Evolutionary conservation across 257 asterid species (phyloP).

Genomic region (Ilex aquifolium): DNA sequence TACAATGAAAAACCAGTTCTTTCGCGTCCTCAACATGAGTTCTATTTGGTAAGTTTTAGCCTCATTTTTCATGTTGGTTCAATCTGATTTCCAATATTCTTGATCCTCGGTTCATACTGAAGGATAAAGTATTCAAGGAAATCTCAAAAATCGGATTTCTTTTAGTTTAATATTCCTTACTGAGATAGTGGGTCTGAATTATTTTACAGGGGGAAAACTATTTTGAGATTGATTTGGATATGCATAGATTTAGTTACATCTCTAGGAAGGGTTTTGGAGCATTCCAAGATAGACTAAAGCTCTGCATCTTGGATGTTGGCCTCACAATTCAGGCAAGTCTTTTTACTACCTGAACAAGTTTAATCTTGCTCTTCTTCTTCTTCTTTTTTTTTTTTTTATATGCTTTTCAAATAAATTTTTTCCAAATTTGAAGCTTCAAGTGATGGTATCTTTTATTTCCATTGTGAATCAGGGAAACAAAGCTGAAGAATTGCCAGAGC

Average conservation of each 20-base stretch:
- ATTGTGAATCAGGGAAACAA: slow-evolving; percentile 64
- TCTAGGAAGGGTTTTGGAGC: slow-evolving; percentile 79
- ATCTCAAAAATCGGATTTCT: too few relatives aligned
- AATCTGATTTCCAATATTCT: too few relatives aligned
- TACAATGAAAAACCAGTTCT: slow-evolving; percentile 96
- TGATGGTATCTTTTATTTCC: background rate
- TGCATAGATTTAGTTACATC: slow-evolving; percentile 93
- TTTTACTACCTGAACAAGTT: background rate
- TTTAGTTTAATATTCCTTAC: too few relatives aligned
- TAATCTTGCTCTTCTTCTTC: background rate
- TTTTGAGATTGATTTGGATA: slow-evolving; percentile 88
- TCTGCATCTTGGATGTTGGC: slow-evolving; percentile 76
- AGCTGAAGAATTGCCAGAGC: slow-evolving; percentile 93
- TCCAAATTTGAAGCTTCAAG: too few relatives aligned
- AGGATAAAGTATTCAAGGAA: too few relatives aligned
- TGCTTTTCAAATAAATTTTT: background rate
- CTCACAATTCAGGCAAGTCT: slow-evolving; percentile 85
- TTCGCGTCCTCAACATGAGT: slow-evolving; percentile 95
- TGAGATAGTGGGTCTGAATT: background rate
- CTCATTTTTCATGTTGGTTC: background rate
- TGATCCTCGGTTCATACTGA: background rate
- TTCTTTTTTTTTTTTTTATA: background rate
- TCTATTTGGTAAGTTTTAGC: slow-evolving; percentile 43
- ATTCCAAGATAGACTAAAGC: slow-evolving; percentile 76
- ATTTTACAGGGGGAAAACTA: slow-evolving; percentile 72